Base-by-base conservation (phyloP, 2,329 filamentous ascomycete genomes). In the Diaporthe citrichinensis region DNA sequence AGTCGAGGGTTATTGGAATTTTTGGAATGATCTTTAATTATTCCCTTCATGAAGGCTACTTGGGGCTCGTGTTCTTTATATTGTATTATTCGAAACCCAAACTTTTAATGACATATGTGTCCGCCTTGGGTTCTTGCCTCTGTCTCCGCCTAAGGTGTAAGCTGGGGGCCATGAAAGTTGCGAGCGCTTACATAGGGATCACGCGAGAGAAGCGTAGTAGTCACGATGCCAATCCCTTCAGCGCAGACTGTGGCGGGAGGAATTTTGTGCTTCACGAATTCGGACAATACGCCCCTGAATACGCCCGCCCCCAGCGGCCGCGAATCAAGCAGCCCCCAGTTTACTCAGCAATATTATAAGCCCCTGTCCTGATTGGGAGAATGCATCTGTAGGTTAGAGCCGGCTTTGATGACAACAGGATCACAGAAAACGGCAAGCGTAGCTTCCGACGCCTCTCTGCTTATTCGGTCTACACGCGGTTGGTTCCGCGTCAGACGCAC, bases 141-240 rank as follows among this genome's bases (percentile, higher is more conserved):
- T 15, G 2, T 39, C n/a, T 2, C 34, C 15, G 65, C 34, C 31
- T 28, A n/a, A 17, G 23, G 8, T 34, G 34, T 41, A 31, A 39
- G 12, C n/a, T 15, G 17, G 25, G 34, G 44, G 28, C 34, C 23
- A 28, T 10, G 15, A 6, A 17, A 41, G 51, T 41, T 23, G n/a
- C 25, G 49, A 39, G 31, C 55, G 65, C 34, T 25, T 23, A 55
- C 34, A 15, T 23, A 23, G 17, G 46, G 23, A 23, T 39, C 65
- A 68, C 25, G 46, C 17, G 65, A 14, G 8, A 14, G 7, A 4
- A n/a, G 10, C 31, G 25, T 15, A 31, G 65, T 23, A 31, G 65
- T 69, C 65, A 69, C 65, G 15, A 28, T 69, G n/a, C 10, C 46
- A 69, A 69, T 69, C 49, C 65, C 55, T 28, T 25, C 2, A 49